phyloP scores from a whole-genome alignment of 1,284 basidiomycete genomes.

The Trichosporon asahii region DNA sequence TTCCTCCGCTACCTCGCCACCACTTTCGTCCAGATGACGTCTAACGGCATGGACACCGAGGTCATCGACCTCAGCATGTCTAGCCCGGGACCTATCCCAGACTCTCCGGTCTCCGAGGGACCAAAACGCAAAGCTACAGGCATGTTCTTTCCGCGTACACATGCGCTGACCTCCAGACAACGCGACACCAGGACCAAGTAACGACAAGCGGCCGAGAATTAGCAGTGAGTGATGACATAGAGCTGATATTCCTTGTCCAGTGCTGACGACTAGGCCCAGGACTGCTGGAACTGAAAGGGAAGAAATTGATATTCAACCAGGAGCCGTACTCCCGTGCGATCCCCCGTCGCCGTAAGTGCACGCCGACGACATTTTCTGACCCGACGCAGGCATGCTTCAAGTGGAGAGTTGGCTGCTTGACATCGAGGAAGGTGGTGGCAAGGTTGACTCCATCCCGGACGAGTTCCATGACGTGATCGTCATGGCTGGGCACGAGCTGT shows the following conservation, averaged over 20 bases:
- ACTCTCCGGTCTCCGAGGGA: neutral
- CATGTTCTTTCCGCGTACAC: neutral
- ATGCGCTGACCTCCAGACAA: neutral
- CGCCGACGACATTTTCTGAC: neutral
- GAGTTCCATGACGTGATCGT: slow-evolving; percentile 36
- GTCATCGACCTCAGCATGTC: slow-evolving; percentile 21
- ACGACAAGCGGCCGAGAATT: slow-evolving; percentile 12
- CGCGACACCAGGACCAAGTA: neutral
- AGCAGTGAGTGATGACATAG: neutral
- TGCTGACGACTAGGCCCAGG: neutral
- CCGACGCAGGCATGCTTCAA: slow-evolving; percentile 27
- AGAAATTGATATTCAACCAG: slow-evolving; percentile 36
- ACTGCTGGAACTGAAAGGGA: slow-evolving; percentile 33
- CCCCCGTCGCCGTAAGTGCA: slow-evolving; percentile 33
- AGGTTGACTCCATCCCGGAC: slow-evolving; percentile 32
- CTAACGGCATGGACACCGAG: slow-evolving; percentile 5
- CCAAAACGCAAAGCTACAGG: slow-evolving; percentile 19
- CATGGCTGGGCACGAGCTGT: slow-evolving; percentile 45
- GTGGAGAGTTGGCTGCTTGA: slow-evolving; percentile 36
- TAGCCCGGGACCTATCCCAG: slow-evolving; percentile 11
- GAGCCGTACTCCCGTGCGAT: slow-evolving; percentile 16
- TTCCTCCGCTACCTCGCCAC: neutral
- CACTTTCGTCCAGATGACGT: neutral
- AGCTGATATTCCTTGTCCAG: no score
- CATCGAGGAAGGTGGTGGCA: slow-evolving; percentile 28